Evolutionary conservation across 164 flowering plant genomes (phyloP).

Genomic region (Hamamelis virginiana): DNA sequence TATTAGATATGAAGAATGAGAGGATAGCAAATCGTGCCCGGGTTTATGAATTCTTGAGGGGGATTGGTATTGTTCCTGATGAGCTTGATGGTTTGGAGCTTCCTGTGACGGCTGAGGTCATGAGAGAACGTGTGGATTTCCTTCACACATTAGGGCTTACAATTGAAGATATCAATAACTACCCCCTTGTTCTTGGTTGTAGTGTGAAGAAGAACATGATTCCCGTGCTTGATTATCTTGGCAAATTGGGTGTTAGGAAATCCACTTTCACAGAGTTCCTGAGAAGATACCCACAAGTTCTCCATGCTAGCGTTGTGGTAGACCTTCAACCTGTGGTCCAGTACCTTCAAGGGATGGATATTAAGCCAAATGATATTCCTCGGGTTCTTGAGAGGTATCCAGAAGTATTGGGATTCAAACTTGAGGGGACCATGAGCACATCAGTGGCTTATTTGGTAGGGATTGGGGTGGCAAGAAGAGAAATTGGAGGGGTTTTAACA

Average conservation of each 20-base stretch:
- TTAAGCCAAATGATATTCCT: constrained; percentile 74
- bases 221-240: constrained; percentile 95
- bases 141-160: constrained; percentile 82
- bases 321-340: constrained; percentile 93
- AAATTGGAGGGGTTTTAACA: constrained; percentile 70
- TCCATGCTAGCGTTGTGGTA: constrained; percentile 90
- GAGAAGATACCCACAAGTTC: constrained; percentile 88
- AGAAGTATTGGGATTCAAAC: constrained; percentile 89
- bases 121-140: constrained; percentile 92
- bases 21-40: constrained; percentile 60
- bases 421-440: constrained; percentile 98
- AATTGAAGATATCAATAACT: constrained; percentile 82
- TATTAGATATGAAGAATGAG: constrained; percentile 78
- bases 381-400: constrained; percentile 85
- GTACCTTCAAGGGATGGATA: constrained; percentile 88
- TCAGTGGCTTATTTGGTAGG: constrained; percentile 96
- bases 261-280: constrained; percentile 72
- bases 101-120: constrained; percentile 85
- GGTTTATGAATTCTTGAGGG: constrained; percentile 74
- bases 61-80: constrained; percentile 80
- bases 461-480: constrained; percentile 91
- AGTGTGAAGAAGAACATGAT: constrained; percentile 97
- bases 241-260: constrained; percentile 80
- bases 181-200: constrained; percentile 94
- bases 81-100: constrained; percentile 95